A percentile compares a stretch with the other conserved stretches of the same genome.
Evolutionary conservation across 768 basidiomycete species (phyloP).

Genomic region (Tulasnella calospora): DNA sequence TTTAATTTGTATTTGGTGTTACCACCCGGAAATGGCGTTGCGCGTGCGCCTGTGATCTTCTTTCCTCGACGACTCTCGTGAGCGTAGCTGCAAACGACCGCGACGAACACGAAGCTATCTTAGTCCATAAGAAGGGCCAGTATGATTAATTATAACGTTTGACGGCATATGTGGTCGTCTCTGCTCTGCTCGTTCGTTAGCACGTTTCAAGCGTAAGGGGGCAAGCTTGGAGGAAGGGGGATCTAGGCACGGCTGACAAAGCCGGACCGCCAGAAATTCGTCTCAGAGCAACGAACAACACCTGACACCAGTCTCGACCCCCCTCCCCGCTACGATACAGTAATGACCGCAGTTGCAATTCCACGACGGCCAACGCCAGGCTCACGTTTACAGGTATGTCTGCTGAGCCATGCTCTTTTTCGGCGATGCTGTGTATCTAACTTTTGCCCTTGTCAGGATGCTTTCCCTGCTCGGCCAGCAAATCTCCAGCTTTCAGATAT

Average conservation of each 20-base stretch:
- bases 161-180: too few species aligned
- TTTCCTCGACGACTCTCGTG: too few species aligned
- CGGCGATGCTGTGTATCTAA: neutral
- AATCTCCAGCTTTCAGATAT: conserved; percentile 39
- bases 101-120: too few species aligned
- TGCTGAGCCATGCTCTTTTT: neutral
- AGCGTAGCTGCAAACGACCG: too few species aligned
- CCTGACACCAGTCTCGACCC: neutral
- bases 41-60: too few species aligned
- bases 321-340: neutral
- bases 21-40: too few species aligned
- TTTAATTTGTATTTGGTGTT: too few species aligned
- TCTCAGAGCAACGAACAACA: neutral
- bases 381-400: neutral
- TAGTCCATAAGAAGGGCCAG: too few species aligned
- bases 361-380: neutral
- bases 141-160: too few species aligned
- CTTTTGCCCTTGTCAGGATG: neutral
- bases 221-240: too few species aligned
- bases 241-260: neutral
- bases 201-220: too few species aligned
- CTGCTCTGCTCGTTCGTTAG: too few species aligned
- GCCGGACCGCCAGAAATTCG: neutral
- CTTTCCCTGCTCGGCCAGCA: neutral
- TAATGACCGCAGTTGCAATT: neutral